Base-by-base conservation (phyloP, 371 early-diverging fungal genomes). In the Rhizomucor pusillus region DNA sequence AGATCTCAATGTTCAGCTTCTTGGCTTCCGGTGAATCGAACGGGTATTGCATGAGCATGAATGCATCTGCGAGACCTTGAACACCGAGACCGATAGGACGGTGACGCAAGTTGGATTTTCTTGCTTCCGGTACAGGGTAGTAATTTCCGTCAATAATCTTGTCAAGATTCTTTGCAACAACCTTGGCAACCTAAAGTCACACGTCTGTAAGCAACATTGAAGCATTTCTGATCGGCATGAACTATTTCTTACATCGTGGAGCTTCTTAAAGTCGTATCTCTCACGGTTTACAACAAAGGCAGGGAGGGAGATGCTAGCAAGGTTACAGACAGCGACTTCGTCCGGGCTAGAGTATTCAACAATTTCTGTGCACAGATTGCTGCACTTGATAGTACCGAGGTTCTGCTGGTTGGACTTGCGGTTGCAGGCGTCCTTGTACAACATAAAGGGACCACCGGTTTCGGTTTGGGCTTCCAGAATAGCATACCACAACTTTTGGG, bases 81-180 rank as follows among this genome's bases (percentile, higher is more conserved):
- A 99, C 99, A 51, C 99, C 99, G 24, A 99, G 80, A 43, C 99
- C 99, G 61, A 99, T 88, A 60, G 99, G 99, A 34, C 99, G 88
- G 72, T 99, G 95, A 53, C 92, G 90, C 78, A 92, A 74, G 81
- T 99, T 99, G 51, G 95, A 94, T 43, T 61, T 73, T 34, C 83
- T 71, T 5, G 98, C 92, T 77, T 98, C 97, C 22, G 78, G 79
- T 3, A 99, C 91, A 6, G 99, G 99, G 73, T 99, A 99, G 76
- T 90, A 97, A 78, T 94, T 98, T 50, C 87, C 79, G 67, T 99
- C 99, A 59, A 99, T 99, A 58, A 99, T 91, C 73, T 89, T 94
- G 88, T 99, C 94, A 50, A 99, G 74, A 75, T 99, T 99, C 51
- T 76, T 74, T 5, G 93, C 86, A 14, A 95, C 84, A 5, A 93